phyloP scores from a whole-genome alignment of 1,139 yeast species.

The Saccharomyces pastorianus region DNA sequence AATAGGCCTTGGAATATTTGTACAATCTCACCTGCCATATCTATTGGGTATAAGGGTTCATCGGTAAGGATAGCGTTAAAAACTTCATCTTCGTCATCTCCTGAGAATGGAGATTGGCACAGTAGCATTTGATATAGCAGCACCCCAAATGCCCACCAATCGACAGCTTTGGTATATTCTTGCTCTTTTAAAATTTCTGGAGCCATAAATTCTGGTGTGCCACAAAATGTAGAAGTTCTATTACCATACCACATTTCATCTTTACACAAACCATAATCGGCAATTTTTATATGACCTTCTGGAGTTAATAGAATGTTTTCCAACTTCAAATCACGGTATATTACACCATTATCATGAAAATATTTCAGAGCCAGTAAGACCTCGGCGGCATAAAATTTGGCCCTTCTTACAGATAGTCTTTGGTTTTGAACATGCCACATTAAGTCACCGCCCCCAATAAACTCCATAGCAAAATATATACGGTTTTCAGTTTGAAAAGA shows the following conservation, averaged over 20 bases:
- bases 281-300: constrained; percentile 93
- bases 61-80: constrained; percentile 96
- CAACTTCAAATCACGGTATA: constrained; percentile 90
- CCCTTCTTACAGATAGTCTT: constrained; percentile 79
- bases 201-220: constrained; percentile 99
- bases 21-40: constrained; percentile 96
- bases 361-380: constrained; percentile 83
- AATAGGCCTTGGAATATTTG: constrained; percentile 83
- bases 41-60: constrained; percentile 95
- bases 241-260: constrained; percentile 90
- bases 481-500: constrained; percentile 97
- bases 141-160: constrained; percentile 99
- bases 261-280: constrained; percentile 94
- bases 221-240: constrained; percentile 93
- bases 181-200: constrained; percentile 94
- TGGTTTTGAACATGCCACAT: constrained; percentile 99
- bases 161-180: constrained; percentile 87
- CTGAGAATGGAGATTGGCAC: constrained; percentile 95
- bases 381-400: constrained; percentile 95
- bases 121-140: constrained; percentile 89
- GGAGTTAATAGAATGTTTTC: constrained; percentile 86
- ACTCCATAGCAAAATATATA: constrained; percentile 96
- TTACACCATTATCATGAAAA: constrained; percentile 92
- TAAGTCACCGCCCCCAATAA: constrained; percentile 93
- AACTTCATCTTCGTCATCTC: constrained; percentile 97